Evolutionary conservation across 1,139 yeast species (phyloP).

Genomic region (Sugiyamaella grinbergsii): DNA sequence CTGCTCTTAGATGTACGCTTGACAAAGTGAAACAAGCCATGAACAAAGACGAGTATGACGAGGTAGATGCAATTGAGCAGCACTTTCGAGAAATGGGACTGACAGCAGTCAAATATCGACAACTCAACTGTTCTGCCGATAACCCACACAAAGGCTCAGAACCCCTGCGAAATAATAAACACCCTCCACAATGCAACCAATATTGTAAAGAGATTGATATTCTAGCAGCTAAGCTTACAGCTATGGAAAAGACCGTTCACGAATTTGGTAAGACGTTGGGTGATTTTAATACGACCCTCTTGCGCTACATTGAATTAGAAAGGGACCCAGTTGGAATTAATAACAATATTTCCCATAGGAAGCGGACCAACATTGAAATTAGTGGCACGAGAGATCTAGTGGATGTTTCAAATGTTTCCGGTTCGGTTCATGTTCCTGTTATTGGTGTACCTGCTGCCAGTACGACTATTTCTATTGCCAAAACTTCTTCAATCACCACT

Average conservation of each 20-base stretch:
- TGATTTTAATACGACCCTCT: not conserved
- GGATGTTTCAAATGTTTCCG: not conserved
- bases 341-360: no score
- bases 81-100: constrained; percentile 13
- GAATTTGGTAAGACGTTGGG: constrained; percentile 6
- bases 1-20: constrained; percentile 14
- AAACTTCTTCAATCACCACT: not conserved
- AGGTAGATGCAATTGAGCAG: constrained; percentile 17
- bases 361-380: no score
- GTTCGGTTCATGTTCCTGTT: no score
- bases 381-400: no score
- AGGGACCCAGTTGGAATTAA: not conserved
- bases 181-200: not conserved
- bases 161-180: not conserved
- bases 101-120: constrained; percentile 9
- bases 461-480: not conserved
- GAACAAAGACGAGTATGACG: constrained; percentile 11
- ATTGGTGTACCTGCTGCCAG: no score
- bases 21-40: constrained; percentile 13
- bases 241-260: constrained; percentile 8
- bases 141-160: not conserved
- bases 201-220: constrained; percentile 10
- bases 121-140: not conserved
- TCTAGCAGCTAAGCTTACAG: constrained; percentile 7
- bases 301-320: not conserved